Evolutionary conservation across 495 filamentous ascomycete genomes (phyloP).

Genomic region (Polyplosphaeria fusca): DNA sequence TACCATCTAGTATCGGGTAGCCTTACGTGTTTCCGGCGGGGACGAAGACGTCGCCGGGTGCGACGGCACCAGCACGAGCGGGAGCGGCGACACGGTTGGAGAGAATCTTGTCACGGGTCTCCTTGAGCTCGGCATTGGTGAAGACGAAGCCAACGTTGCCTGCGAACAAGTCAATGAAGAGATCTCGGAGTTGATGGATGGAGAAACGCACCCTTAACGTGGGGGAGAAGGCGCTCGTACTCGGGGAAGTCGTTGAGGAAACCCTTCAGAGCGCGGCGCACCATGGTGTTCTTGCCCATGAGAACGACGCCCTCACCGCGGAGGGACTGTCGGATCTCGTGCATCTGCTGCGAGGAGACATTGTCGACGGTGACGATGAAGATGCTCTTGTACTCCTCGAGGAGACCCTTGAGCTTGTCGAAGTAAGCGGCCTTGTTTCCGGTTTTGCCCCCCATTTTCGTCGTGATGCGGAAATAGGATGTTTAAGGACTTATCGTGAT

Average conservation of each 20-base stretch:
- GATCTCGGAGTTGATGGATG: no score
- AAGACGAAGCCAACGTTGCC: constrained; percentile 99
- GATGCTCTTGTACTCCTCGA: constrained; percentile 74
- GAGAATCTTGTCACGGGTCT: constrained; percentile 87
- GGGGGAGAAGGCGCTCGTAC: constrained; percentile 93
- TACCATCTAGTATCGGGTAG: background rate
- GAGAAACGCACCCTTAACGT: constrained; percentile 68
- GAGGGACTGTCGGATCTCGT: constrained; percentile 82
- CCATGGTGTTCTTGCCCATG: constrained; percentile 99
- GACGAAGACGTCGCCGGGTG: constrained; percentile 71
- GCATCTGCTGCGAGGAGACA: constrained; percentile 98
- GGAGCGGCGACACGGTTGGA: constrained; percentile 96
- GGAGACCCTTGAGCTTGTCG: constrained; percentile 91
- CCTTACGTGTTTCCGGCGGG: constrained; percentile 69
- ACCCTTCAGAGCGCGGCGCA: constrained; percentile 94
- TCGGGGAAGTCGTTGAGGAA: constrained; percentile 88
- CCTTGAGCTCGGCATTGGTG: constrained; percentile 94
- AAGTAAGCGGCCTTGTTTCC: constrained; percentile 96
- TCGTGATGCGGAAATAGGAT: constrained; percentile 43
- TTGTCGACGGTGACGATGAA: constrained; percentile 79
- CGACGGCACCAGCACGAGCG: constrained; percentile 92
- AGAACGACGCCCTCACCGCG: constrained; percentile 87
- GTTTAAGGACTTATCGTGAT: constrained; percentile 36
- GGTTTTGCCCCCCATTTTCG: constrained; percentile 99
- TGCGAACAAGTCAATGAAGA: constrained; percentile 25